phyloP scores from a whole-genome alignment of 768 basidiomycete genomes.

The Macrolepiota albuminosa region DNA sequence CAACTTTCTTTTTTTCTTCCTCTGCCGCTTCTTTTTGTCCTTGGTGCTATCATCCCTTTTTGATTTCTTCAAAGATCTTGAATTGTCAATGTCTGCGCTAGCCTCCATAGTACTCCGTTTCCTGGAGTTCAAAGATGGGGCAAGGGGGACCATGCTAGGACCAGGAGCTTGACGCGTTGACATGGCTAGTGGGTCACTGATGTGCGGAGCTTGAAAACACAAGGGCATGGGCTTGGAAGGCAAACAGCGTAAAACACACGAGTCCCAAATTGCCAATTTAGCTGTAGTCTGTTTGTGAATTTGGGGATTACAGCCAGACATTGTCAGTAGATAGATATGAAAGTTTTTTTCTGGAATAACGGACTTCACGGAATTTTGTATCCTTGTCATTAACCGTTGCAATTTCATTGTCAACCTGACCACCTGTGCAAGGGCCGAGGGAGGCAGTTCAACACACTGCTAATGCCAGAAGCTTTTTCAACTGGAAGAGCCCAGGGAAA shows the following conservation, averaged over 20 bases:
- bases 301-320: too few species aligned
- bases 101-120: slow-evolving; percentile 29
- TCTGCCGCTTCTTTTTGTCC: slow-evolving; percentile 32
- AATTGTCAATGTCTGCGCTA: slow-evolving; percentile 17
- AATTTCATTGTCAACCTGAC: too few species aligned
- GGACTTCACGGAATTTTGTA: too few species aligned
- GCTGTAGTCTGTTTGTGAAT: too few species aligned
- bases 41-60: slow-evolving; percentile 24
- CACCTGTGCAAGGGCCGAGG: too few species aligned
- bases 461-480: too few species aligned
- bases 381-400: too few species aligned
- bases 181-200: slow-evolving; percentile 2
- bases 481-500: too few species aligned
- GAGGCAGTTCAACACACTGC: too few species aligned
- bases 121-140: slow-evolving; percentile 23
- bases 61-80: slow-evolving; percentile 26
- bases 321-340: too few species aligned
- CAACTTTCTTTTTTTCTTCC: slow-evolving; percentile 31
- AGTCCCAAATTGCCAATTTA: too few species aligned
- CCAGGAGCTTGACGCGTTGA: slow-evolving; percentile 32
- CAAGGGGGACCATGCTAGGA: slow-evolving; percentile 20
- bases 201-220: slow-evolving; percentile 4
- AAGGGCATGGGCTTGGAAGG: background rate
- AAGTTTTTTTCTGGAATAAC: too few species aligned
- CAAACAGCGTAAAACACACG: background rate